Evolutionary conservation across 2,329 filamentous ascomycete species (phyloP).

Genomic region (Aspergillus costaricaensis): DNA sequence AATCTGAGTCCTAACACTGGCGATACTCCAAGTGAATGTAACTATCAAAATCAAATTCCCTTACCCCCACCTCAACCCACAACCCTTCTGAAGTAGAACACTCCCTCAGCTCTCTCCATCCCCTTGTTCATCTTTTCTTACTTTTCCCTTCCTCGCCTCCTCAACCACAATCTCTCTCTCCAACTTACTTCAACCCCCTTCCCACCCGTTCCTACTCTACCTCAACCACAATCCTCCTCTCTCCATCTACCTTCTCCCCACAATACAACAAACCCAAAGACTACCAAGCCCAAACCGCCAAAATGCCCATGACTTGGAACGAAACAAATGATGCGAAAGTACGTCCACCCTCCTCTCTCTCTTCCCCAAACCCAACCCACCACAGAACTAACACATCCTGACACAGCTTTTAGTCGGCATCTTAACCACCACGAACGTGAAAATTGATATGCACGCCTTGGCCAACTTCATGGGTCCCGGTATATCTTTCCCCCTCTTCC

Average conservation of each 20-base stretch:
- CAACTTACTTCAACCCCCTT: not conserved
- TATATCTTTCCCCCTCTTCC: constrained; percentile 6
- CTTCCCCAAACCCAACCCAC: not conserved
- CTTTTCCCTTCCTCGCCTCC: not conserved
- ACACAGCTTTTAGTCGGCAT: constrained; percentile 28
- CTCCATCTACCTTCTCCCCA: too few relatives aligned
- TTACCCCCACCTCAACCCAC: not conserved
- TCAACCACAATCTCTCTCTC: not conserved
- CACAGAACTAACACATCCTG: not conserved
- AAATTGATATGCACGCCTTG: constrained; percentile 22
- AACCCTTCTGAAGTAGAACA: not conserved
- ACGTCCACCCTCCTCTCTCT: not conserved
- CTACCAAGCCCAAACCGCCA: not conserved
- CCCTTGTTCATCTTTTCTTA: not conserved
- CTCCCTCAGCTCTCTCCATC: not conserved
- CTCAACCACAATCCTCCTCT: not conserved
- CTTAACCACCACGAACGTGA: constrained; percentile 18
- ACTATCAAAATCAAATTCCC: not conserved
- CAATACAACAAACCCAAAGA: too few relatives aligned
- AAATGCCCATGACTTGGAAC: constrained; percentile 34
- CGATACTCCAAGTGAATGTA: not conserved
- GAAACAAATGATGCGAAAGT: constrained; percentile 32
- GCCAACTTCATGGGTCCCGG: constrained; percentile 28
- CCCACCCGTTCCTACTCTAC: too few relatives aligned
- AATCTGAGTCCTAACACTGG: not conserved